Conservation (phyloP, 225 moss, liverwort and hornwort species). For the Straminergon stramineum region DNA sequence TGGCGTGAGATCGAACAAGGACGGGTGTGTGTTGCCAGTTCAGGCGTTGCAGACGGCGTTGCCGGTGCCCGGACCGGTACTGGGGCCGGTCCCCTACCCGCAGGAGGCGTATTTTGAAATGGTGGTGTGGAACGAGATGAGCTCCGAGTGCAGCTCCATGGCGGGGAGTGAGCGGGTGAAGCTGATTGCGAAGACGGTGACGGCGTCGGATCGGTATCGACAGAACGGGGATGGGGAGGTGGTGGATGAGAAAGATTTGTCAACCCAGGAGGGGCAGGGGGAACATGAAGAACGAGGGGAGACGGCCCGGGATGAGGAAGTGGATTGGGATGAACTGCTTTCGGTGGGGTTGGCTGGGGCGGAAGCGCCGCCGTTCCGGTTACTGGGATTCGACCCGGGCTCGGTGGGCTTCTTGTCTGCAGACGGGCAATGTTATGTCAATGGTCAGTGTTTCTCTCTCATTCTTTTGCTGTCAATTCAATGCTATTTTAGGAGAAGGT, state of each 20-base stretch:
- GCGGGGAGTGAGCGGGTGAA: slow-evolving; percentile 46
- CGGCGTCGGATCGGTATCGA: slow-evolving; percentile 15
- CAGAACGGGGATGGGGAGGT: not conserved
- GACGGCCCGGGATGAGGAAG: not conserved
- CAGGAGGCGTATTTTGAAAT: slow-evolving; percentile 49
- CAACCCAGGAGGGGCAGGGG: not conserved
- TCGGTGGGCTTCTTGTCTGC: slow-evolving; percentile 50
- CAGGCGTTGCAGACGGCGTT: slow-evolving; percentile 48
- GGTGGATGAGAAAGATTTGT: not conserved
- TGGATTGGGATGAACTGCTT: slow-evolving; percentile 49
- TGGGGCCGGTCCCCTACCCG: slow-evolving; percentile 40
- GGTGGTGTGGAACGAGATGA: slow-evolving; percentile 20
- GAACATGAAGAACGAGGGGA: not conserved
- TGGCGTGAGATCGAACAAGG: slow-evolving; percentile 13
- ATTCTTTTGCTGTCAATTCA: not conserved
- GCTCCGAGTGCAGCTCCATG: slow-evolving; percentile 32
- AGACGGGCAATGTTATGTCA: slow-evolving; percentile 51
- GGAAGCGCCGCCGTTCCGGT: slow-evolving; percentile 50
- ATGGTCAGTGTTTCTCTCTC: slow-evolving; percentile 22
- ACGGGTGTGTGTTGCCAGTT: slow-evolving; percentile 41
- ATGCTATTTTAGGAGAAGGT: not conserved
- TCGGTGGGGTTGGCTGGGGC: slow-evolving; percentile 50
- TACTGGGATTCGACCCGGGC: slow-evolving; percentile 51
- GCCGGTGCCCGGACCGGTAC: slow-evolving; percentile 43
- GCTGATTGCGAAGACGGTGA: slow-evolving; percentile 35